Percentiles rank a stretch among this genome's conserved stretches.
Conservation (phyloP, 805 yeast genomes). For the Maudiozyma barnettii region DNA sequence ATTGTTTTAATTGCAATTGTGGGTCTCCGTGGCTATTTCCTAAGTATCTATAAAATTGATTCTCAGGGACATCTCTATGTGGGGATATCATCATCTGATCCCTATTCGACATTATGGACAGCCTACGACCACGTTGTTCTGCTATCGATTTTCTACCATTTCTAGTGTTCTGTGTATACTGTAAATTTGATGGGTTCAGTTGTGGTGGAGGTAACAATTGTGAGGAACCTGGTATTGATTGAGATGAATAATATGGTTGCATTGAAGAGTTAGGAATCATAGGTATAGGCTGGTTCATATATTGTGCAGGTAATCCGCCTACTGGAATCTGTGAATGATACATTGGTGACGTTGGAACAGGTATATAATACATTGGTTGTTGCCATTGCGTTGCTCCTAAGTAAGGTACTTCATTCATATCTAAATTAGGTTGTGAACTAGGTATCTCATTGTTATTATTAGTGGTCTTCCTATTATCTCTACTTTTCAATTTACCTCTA, state of each 20-base stretch:
- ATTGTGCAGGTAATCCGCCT: conserved; percentile 7
- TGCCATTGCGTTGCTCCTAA: conserved; percentile 4
- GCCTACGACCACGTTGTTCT: conserved; percentile 23
- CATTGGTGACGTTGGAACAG: conserved; percentile 17
- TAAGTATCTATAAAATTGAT: conserved; percentile 26
- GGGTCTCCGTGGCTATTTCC: conserved; percentile 23
- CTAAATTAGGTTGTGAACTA: neutral
- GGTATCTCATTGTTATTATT: neutral
- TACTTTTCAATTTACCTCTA: neutral
- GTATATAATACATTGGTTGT: conserved; percentile 15
- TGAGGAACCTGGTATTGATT: conserved; percentile 5
- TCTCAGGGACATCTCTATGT: conserved; percentile 25
- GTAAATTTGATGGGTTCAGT: conserved; percentile 13
- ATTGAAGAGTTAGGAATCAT: conserved; percentile 21
- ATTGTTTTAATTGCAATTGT: conserved; percentile 23
- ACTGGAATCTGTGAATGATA: conserved; percentile 7
- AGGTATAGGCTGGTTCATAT: conserved; percentile 12
- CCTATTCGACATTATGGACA: conserved; percentile 22
- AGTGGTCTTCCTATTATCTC: neutral
- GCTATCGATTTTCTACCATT: conserved; percentile 16
- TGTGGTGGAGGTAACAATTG: conserved; percentile 23
- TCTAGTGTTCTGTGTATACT: conserved; percentile 8
- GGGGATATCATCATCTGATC: conserved; percentile 24
- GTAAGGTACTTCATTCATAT: neutral
- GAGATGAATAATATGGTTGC: conserved; percentile 21